These are phyloP conservation scores for Umbelopsis sp. DNA, from an alignment of 192 early-diverging fungal genomes.

Conservation along the genomic window DNA sequence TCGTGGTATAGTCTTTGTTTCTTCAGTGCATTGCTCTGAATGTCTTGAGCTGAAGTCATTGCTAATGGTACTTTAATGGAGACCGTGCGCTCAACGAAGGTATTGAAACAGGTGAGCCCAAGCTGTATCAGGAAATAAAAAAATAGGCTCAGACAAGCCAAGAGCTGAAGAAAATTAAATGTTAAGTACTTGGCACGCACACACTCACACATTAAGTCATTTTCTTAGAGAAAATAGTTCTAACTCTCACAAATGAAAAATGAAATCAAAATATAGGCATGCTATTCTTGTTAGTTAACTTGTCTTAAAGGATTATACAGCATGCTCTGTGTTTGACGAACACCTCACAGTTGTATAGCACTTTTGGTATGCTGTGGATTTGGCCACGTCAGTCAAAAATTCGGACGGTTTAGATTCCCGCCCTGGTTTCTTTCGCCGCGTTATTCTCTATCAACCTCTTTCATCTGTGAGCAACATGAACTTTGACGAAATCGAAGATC, in stretches of 20 bases:
- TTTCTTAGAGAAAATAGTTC: too few relatives aligned
- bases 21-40: not conserved
- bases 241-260: too few relatives aligned
- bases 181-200: too few relatives aligned
- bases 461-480: conserved; percentile 57
- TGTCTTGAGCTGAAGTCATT: not conserved
- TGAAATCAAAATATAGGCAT: too few relatives aligned
- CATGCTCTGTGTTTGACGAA: too few relatives aligned
- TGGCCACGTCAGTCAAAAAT: conserved; percentile 5
- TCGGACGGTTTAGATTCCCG: not conserved
- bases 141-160: too few relatives aligned
- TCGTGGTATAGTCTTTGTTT: conserved; percentile 14
- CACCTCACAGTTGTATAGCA: not conserved
- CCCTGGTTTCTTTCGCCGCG: conserved; percentile 16
- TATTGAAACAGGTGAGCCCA: not conserved
- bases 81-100: not conserved
- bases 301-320: too few relatives aligned
- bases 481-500: conserved; percentile 90
- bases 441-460: conserved; percentile 3
- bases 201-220: too few relatives aligned
- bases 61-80: not conserved
- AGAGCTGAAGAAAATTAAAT: too few relatives aligned
- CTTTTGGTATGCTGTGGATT: not conserved
- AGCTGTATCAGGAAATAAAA: too few relatives aligned
- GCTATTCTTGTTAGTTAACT: too few relatives aligned